phyloP scores from a whole-genome alignment of 108 stramenopile species.

The Heterococcus sp. region DNA sequence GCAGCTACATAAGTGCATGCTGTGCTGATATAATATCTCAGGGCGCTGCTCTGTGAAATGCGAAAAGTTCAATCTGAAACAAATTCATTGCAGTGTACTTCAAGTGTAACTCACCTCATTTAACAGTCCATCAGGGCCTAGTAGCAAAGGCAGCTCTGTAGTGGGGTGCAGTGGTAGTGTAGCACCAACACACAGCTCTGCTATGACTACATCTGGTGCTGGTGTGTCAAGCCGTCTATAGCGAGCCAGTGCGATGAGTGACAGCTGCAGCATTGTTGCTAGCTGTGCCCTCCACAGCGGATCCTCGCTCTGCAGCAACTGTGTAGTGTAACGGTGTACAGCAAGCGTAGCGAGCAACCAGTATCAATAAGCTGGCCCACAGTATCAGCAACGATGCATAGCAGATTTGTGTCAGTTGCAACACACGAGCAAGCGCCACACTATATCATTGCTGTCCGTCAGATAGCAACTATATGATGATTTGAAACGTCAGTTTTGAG shows the following conservation, averaged over 20 bases:
- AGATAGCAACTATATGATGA: too few species aligned
- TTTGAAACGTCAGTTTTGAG: too few species aligned
- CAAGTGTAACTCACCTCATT: neutral
- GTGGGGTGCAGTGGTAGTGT: neutral
- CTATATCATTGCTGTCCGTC: too few species aligned
- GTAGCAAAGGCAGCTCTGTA: constrained; percentile 3
- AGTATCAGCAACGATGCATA: too few species aligned
- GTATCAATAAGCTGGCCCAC: too few species aligned
- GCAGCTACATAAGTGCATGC: too few species aligned
- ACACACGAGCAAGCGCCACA: too few species aligned
- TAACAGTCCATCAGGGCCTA: constrained; percentile 3
- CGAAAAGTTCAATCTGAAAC: too few species aligned
- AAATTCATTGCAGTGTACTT: too few species aligned
- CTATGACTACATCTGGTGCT: neutral
- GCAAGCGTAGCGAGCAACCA: neutral
- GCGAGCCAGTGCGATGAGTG: neutral
- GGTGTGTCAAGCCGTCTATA: neutral
- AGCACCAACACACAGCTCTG: neutral
- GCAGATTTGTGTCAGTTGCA: too few species aligned
- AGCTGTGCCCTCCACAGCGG: neutral
- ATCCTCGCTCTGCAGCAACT: neutral
- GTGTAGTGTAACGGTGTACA: too few species aligned
- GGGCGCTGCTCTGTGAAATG: too few species aligned
- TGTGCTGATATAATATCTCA: neutral
- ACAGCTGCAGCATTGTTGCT: neutral